Evolutionary conservation across 768 basidiomycete genomes (phyloP).

Genomic region (Suillus fuscotomentosus): DNA sequence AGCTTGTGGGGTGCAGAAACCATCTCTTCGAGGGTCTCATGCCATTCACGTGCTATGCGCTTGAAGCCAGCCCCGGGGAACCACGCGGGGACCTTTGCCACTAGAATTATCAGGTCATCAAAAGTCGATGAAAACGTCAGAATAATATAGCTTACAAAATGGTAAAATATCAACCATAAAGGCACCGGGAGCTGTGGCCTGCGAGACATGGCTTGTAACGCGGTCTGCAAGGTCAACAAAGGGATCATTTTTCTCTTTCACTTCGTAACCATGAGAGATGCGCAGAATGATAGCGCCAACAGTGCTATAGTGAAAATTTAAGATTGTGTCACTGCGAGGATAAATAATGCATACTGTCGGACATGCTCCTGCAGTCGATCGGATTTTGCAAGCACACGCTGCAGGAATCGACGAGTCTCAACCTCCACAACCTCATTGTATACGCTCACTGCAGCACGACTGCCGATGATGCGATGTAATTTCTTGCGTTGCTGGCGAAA

Average conservation of each 20-base stretch:
- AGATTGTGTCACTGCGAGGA: background rate
- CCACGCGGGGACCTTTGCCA: background rate
- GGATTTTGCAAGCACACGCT: slow-evolving; percentile 37
- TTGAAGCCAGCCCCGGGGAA: background rate
- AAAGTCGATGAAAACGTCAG: background rate
- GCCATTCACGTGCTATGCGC: background rate
- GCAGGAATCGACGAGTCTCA: slow-evolving; percentile 43
- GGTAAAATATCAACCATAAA: background rate
- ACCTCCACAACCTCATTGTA: slow-evolving; percentile 36
- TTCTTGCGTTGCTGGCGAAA: slow-evolving; percentile 42
- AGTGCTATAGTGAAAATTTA: background rate
- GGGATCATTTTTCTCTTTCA: background rate
- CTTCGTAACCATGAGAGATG: background rate
- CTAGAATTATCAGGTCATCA: background rate
- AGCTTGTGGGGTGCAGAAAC: background rate
- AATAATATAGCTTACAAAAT: background rate
- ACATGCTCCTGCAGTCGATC: slow-evolving; percentile 35
- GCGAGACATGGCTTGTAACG: background rate
- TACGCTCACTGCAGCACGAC: slow-evolving; percentile 32
- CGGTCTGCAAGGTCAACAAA: background rate
- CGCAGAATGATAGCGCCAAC: background rate
- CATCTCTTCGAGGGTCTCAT: background rate
- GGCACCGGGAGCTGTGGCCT: background rate
- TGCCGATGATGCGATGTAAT: slow-evolving; percentile 41
- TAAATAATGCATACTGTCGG: slow-evolving; percentile 33